Base-by-base conservation (phyloP, 1,284 basidiomycete genomes). In the Moesziomyces parantarcticus region DNA sequence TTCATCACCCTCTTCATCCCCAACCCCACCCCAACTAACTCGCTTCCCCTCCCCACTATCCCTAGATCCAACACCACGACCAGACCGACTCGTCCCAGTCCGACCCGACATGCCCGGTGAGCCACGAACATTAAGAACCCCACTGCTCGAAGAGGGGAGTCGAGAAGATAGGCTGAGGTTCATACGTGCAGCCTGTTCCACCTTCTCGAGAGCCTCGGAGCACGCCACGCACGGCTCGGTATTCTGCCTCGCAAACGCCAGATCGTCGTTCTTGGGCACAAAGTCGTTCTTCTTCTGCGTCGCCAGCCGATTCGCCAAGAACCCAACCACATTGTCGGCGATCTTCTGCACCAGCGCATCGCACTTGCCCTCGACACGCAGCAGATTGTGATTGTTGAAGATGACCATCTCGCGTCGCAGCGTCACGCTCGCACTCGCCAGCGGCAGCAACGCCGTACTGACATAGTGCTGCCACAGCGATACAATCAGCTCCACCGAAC, bases 401-500 rank as follows among this genome's bases (percentile, higher is more conserved):
- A 92, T 90, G 20, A 89, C 88, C 92, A 98, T 96, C 84, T 99
- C 97, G 26, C 96, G 89, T 43, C 97, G 89, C 36, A 92, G 88
- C 0, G 93, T 94, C 1, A 96, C 92, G 0, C 92, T 92, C 8
- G 90, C 89, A 58, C 90, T 90, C 0, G 94, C 91, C 5, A 99
- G 87, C 0, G 97, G 96, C 11, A 98, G 87, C 8, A 99, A 85
- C 0, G 95, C 96, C 18, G 93, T 92, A 47, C 91, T 91, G 75
- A 94, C 89, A 84, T 99, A 99, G 83, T 94, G 92, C 84, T 99
- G 97, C 95, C 95, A 98, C 3, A 99, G 88, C 81, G 97, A 92
- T 78, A 92, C 92, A 62, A 97, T 91, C 52, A 97, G 88, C 84
- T 97, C 94, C n/a, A 92, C 89, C 1, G 88, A 87, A 68, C 88